Percentiles rank a stretch among this genome's conserved stretches.
These are phyloP conservation scores for Colletotrichum godetiae DNA, from an alignment of 2,329 filamentous ascomycete species.

Conservation along the genomic window DNA sequence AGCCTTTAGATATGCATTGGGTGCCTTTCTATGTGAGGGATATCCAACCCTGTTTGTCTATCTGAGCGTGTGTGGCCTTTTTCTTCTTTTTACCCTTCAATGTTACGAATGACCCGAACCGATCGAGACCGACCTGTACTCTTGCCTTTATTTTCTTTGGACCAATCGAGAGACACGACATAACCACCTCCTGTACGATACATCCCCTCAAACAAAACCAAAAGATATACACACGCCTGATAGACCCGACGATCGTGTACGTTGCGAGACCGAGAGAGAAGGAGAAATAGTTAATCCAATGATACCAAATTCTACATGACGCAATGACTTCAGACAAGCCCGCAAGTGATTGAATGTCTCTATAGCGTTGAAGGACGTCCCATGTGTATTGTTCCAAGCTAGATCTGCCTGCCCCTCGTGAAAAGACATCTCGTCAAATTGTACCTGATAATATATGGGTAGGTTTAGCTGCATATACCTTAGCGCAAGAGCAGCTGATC, in stretches of 20 bases:
- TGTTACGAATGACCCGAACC: constrained; percentile 2
- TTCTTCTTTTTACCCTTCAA: neutral
- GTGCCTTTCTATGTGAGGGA: neutral
- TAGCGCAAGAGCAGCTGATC: too few species aligned
- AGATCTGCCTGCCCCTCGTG: too few species aligned
- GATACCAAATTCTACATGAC: neutral
- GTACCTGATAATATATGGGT: too few species aligned
- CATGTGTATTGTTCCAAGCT: neutral
- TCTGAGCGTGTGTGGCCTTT: constrained; percentile 7
- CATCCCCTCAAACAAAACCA: neutral
- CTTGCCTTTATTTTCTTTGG: constrained; percentile 12
- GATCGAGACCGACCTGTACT: constrained; percentile 7
- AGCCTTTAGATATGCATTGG: neutral
- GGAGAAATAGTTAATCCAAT: neutral
- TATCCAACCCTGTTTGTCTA: neutral
- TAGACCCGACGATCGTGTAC: constrained; percentile 15
- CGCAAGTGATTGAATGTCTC: neutral
- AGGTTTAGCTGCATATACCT: too few species aligned
- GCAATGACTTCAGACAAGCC: neutral
- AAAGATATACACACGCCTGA: neutral
- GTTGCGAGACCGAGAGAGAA: neutral
- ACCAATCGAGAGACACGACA: constrained; percentile 10
- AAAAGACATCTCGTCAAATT: too few species aligned
- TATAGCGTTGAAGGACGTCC: neutral
- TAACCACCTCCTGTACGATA: constrained; percentile 21